phyloP scores from a whole-genome alignment of 345 rosid genomes.

The Camelina laxa region DNA sequence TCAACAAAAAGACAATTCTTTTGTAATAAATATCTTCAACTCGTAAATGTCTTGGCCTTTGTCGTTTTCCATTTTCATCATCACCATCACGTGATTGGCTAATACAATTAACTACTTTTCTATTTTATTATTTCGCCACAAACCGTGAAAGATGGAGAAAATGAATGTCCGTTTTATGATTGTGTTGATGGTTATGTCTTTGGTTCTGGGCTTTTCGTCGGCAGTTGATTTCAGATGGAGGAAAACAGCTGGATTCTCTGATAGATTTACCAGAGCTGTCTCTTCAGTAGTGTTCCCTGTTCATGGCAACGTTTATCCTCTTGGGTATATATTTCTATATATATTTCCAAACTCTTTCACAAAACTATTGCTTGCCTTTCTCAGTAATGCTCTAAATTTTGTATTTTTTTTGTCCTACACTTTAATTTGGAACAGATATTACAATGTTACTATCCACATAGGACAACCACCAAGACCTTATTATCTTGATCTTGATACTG shows the following conservation, averaged over 20 bases:
- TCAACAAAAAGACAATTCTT: slow-evolving; percentile 27
- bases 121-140: slow-evolving; percentile 5
- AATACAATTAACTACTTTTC: background rate
- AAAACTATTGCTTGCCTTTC: slow-evolving; percentile 15
- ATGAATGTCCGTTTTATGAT: slow-evolving; percentile 26
- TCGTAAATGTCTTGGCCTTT: slow-evolving; percentile 33
- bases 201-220: slow-evolving; percentile 48
- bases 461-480: slow-evolving; percentile 89
- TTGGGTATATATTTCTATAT: slow-evolving; percentile 49
- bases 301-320: slow-evolving; percentile 82
- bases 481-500: slow-evolving; percentile 91
- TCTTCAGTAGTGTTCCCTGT: slow-evolving; percentile 70
- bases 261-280: slow-evolving; percentile 52
- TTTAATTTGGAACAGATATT: slow-evolving; percentile 54
- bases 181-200: slow-evolving; percentile 40
- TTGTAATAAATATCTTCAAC: slow-evolving; percentile 37
- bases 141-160: slow-evolving; percentile 38
- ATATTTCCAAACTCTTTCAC: slow-evolving; percentile 9
- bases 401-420: background rate
- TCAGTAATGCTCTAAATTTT: background rate
- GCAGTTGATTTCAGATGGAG: slow-evolving; percentile 54
- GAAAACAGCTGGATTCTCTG: slow-evolving; percentile 39
- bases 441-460: slow-evolving; percentile 70
- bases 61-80: slow-evolving; percentile 32
- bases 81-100: slow-evolving; percentile 43